Conservation (phyloP, 352 stramenopile genomes). For the Phytopythium chamaehyphon region DNA sequence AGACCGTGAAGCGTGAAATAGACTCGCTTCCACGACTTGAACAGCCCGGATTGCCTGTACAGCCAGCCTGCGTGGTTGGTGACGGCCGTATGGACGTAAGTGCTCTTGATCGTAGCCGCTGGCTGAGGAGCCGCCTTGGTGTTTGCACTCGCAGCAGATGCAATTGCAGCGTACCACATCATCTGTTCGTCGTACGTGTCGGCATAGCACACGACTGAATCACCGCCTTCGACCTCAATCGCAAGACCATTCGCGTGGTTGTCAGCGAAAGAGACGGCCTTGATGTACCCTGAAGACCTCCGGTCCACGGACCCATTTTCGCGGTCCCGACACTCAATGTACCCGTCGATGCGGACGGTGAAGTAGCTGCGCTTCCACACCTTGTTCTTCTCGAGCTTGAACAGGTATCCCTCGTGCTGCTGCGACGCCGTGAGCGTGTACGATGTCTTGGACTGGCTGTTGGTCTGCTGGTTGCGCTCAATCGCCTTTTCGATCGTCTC, state of each 20-base stretch:
- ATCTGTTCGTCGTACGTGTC: conserved; percentile 80
- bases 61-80: conserved; percentile 80
- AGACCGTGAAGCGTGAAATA: conserved; percentile 78
- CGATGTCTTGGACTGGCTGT: conserved; percentile 57
- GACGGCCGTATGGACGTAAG: conserved; percentile 68
- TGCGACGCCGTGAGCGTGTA: conserved; percentile 64
- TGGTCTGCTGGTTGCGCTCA: conserved; percentile 44
- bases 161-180: conserved; percentile 78
- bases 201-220: conserved; percentile 67
- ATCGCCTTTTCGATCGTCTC: conserved; percentile 41
- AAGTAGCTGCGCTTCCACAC: conserved; percentile 61
- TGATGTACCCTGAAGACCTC: conserved; percentile 61
- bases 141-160: conserved; percentile 49
- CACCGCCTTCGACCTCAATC: conserved; percentile 63
- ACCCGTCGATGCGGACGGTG: conserved; percentile 61
- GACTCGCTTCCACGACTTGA: conserved; percentile 79
- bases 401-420: conserved; percentile 67
- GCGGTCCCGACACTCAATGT: conserved; percentile 59
- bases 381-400: conserved; percentile 55
- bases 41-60: conserved; percentile 67
- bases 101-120: conserved; percentile 54
- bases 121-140: conserved; percentile 27
- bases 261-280: conserved; percentile 64
- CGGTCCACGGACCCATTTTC: conserved; percentile 36
- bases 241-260: conserved; percentile 62